Base-by-base conservation (phyloP, 805 yeast species). In the Jamesozyma jinghongensis region DNA sequence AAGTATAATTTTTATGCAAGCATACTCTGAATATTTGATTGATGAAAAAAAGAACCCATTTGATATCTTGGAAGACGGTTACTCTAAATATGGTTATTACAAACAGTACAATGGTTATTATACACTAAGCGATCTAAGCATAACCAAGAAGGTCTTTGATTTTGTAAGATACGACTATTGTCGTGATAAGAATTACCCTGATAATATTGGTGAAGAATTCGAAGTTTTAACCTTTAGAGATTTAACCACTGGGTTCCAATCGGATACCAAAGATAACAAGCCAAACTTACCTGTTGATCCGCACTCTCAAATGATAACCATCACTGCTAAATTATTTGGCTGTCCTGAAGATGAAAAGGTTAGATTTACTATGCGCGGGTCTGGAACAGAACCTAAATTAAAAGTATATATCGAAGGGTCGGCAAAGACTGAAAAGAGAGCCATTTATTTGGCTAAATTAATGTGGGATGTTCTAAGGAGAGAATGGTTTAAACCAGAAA, bases 371-470 rank as follows among this genome's bases (percentile, higher is more conserved):
- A 78, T 85, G 37, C 71, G 98, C 40, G 97, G 97, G 0, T 85
- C 95, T 3, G 98, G 98, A 10, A 90, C 98, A 0, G 98, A 90
- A 59, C 97, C 97, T 2, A 90, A 90, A 58, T 67, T 90, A 47
- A 90, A 90, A 60, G 84, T 90, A 1, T 90, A 90, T 62, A 79
- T 90, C 27, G 98, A 90, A 56, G 92, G 94, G 0, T 61, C 62
- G 32, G 71, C 85, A 0, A 37, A 46, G 0, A 58, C 66, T 7
- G 83, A 72, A 34, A 53, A 44, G 0, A 55, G 60, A 3, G 84
- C 95, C 0, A 44, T 50, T 0, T 44, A 33, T 0, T 53, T 80
- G 7, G 90, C 95, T 0, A 62, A 61, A 14, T 59, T 65, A 17
- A 81, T 85, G 7, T 90, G 97, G 97, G 57, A 65, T 8, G 53